Conservation (phyloP, 805 yeast species). For the Blastobotrys attinorum region DNA sequence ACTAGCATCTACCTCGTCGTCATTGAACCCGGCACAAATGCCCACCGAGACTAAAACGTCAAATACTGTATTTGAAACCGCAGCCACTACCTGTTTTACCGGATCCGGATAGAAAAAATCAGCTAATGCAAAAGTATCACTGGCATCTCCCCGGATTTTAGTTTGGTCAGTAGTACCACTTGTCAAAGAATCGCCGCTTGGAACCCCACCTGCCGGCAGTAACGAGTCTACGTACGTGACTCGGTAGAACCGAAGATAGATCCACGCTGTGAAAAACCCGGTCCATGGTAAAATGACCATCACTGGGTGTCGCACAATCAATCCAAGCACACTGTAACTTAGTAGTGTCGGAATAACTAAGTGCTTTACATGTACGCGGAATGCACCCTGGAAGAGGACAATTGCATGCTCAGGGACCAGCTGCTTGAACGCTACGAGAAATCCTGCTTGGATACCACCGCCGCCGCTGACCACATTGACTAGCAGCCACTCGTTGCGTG, state of each 20-base stretch:
- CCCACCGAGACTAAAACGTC: slow-evolving; percentile 37
- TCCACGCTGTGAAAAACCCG: slow-evolving; percentile 62
- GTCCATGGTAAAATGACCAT: slow-evolving; percentile 23
- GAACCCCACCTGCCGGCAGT: slow-evolving; percentile 37
- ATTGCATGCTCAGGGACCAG: slow-evolving; percentile 55
- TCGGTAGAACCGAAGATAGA: slow-evolving; percentile 73
- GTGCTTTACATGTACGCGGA: slow-evolving; percentile 37
- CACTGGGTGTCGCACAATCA: slow-evolving; percentile 18
- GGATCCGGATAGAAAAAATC: slow-evolving; percentile 70
- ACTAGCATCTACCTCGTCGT: slow-evolving; percentile 63
- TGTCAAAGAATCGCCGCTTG: slow-evolving; percentile 14
- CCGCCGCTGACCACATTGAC: slow-evolving; percentile 37
- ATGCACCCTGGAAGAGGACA: slow-evolving; percentile 38
- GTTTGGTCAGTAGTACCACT: slow-evolving; percentile 10
- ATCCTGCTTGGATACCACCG: slow-evolving; percentile 46
- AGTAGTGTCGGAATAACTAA: slow-evolving; percentile 34
- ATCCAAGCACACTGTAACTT: slow-evolving; percentile 21
- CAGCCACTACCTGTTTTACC: slow-evolving; percentile 42
- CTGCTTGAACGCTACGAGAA: slow-evolving; percentile 59
- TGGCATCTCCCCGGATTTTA: slow-evolving; percentile 69
- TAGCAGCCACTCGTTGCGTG: slow-evolving; percentile 15
- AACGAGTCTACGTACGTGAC: slow-evolving; percentile 44
- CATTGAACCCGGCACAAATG: slow-evolving; percentile 55
- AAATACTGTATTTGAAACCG: slow-evolving; percentile 43
- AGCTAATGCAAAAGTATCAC: slow-evolving; percentile 78